Percentiles rank a stretch among this genome's conserved stretches.
phyloP scores from a whole-genome alignment of 73 alveolate genomes.

The Paramecium sexaurelia region DNA sequence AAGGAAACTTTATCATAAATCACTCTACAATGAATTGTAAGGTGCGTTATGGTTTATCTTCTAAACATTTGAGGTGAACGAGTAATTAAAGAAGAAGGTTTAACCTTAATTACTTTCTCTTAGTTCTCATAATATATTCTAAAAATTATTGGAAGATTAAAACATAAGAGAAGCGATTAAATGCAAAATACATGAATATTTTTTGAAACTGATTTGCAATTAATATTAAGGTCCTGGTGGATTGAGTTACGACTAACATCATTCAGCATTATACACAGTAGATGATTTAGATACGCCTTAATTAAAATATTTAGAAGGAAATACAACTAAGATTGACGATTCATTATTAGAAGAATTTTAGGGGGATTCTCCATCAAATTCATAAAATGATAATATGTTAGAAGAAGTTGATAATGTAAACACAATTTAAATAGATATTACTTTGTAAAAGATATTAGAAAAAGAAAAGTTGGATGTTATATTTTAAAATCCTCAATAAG shows the following conservation, averaged over 20 bases:
- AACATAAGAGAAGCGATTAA: background rate
- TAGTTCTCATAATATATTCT: background rate
- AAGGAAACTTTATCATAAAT: background rate
- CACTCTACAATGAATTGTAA: background rate
- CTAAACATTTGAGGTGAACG: slow-evolving; percentile 10
- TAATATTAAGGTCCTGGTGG: slow-evolving; percentile 8
- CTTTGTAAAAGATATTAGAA: background rate
- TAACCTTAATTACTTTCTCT: background rate
- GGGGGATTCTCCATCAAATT: background rate
- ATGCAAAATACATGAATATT: slow-evolving; percentile 9
- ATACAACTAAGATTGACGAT: background rate
- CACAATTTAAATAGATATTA: background rate
- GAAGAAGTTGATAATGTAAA: background rate
- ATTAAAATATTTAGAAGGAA: background rate
- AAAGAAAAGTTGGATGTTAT: background rate
- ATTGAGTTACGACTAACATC: background rate
- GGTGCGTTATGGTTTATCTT: background rate
- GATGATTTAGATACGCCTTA: background rate
- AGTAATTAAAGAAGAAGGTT: background rate
- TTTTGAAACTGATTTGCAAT: background rate
- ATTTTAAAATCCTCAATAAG: background rate
- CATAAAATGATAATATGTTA: background rate
- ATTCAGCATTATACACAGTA: background rate
- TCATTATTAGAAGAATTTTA: background rate
- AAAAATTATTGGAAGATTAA: background rate